These are phyloP conservation scores for Ustilago curta DNA, from an alignment of 1,284 basidiomycete species.

Conservation along the genomic window DNA sequence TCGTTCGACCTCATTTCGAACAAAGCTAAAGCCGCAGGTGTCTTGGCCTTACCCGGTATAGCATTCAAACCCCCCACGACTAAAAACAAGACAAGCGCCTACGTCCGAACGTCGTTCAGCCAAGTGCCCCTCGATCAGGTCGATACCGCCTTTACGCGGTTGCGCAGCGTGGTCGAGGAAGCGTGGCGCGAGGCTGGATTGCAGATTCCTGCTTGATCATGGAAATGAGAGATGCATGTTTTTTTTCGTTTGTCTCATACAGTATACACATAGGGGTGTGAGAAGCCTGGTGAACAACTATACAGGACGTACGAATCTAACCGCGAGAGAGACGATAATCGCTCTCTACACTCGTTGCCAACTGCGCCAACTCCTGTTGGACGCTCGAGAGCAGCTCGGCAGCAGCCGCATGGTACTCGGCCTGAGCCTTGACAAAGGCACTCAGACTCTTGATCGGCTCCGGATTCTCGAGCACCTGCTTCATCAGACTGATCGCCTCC, in stretches of 20 bases:
- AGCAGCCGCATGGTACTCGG: slow-evolving; percentile 84
- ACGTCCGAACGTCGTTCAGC: slow-evolving; percentile 65
- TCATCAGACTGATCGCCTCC: slow-evolving; percentile 97
- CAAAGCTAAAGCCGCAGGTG: slow-evolving; percentile 82
- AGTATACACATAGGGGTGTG: slow-evolving; percentile 6
- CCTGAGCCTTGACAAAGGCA: slow-evolving; percentile 88
- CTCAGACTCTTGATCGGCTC: slow-evolving; percentile 94
- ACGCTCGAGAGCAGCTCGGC: slow-evolving; percentile 76
- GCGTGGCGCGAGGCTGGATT: slow-evolving; percentile 60
- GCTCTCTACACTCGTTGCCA: slow-evolving; percentile 87
- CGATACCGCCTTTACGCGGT: slow-evolving; percentile 52
- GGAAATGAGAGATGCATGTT: background rate
- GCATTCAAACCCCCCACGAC: slow-evolving; percentile 71
- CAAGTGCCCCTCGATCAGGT: slow-evolving; percentile 58
- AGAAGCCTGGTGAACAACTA: too few species aligned
- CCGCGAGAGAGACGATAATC: slow-evolving; percentile 77
- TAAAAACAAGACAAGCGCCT: slow-evolving; percentile 32
- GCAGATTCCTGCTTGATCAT: slow-evolving; percentile 18
- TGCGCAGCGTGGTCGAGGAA: slow-evolving; percentile 56
- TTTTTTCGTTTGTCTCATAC: background rate
- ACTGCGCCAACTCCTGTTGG: slow-evolving; percentile 89
- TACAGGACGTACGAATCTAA: slow-evolving; percentile 12
- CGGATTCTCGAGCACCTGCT: slow-evolving; percentile 95
- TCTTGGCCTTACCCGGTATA: slow-evolving; percentile 82
- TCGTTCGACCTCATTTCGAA: slow-evolving; percentile 80